Base-by-base conservation (phyloP, 257 asterid species). In the Vinca minor region DNA sequence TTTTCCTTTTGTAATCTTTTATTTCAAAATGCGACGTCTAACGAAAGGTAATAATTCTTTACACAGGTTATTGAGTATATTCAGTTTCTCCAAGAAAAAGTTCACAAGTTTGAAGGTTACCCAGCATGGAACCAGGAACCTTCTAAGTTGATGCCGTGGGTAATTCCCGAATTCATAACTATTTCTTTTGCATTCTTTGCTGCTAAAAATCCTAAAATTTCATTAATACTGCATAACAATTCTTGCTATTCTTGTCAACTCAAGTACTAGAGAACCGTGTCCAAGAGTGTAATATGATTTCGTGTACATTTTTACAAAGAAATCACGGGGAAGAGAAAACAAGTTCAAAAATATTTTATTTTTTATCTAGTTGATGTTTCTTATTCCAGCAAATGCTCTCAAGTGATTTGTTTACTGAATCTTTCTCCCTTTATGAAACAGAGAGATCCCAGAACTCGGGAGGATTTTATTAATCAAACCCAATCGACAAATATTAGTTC, bases 71-170 rank as follows among this genome's bases (percentile, higher is more conserved):
- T 93, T 2, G 96, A 93, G 49, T 89, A 93, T 73, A 83, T 93
- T 66, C 99, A 89, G 71, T 84, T 79, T 64, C 78, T 93, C 70
- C 99, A 89, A 89, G 96, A 89, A 73, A 93, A 82, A 79, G 96
- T 81, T 46, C 81, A 77, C 64, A 87, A 81, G 79, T 76, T 71
- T 20, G 96, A 93, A 61, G 78, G 84, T 29, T 81, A 83, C 77
- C 80, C 75, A 67, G 83, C 74, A 76, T 84, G 93, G 92, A 87
- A 82, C 78, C 91, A 79, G 18, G 93, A 85, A 35, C 79, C 88
- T 1, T 68, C 92, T 18, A 83, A 79, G 83, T 65, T 79, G 73
- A 71, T 75, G 74, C 88, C 82, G 38, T 78, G 89, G 95, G 98
- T 92, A 77, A 71, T 31, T 62, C 31, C 41, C 50, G 28, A 36